phyloP scores from a whole-genome alignment of 306 rosid genomes.

The Cotoneaster glaucophyllus region DNA sequence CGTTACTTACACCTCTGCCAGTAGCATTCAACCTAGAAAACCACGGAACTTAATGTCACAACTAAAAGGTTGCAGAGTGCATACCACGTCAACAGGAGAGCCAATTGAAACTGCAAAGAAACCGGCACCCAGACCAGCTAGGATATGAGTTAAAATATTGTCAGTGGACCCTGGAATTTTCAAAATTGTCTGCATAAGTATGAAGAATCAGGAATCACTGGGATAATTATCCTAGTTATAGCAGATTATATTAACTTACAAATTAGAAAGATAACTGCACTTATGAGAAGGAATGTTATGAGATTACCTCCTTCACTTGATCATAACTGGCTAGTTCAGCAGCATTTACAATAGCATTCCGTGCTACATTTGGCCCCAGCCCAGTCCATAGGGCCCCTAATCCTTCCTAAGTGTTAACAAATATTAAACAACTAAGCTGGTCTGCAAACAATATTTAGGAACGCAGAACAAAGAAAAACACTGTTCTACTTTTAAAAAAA shows the following conservation, averaged over 20 bases:
- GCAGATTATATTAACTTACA: background rate
- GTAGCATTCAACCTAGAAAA: background rate
- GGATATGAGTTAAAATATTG: slow-evolving; percentile 75
- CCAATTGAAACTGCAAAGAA: slow-evolving; percentile 91
- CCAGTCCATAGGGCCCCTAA: slow-evolving; percentile 91
- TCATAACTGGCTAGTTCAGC: slow-evolving; percentile 99
- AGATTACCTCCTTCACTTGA: slow-evolving; percentile 74
- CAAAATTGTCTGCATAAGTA: slow-evolving; percentile 97
- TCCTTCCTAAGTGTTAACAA: slow-evolving; percentile 65
- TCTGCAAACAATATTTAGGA: background rate
- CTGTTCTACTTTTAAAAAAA: slow-evolving; percentile 2
- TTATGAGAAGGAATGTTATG: slow-evolving; percentile 13
- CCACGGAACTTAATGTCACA: background rate
- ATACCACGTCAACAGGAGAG: slow-evolving; percentile 98
- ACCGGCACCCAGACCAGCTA: slow-evolving; percentile 98
- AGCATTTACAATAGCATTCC: slow-evolving; percentile 90
- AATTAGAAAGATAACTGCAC: slow-evolving; percentile 14
- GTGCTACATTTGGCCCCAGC: slow-evolving; percentile 79
- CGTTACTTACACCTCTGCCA: background rate
- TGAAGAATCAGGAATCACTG: slow-evolving; percentile 60
- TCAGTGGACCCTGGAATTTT: slow-evolving; percentile 98
- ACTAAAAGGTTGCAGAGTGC: slow-evolving; percentile 11
- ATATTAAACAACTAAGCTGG: background rate
- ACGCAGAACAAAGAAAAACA: background rate
- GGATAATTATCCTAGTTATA: slow-evolving; percentile 23